Conservation (phyloP, 2,329 filamentous ascomycete species). For the Rhynchosporium secalis region DNA sequence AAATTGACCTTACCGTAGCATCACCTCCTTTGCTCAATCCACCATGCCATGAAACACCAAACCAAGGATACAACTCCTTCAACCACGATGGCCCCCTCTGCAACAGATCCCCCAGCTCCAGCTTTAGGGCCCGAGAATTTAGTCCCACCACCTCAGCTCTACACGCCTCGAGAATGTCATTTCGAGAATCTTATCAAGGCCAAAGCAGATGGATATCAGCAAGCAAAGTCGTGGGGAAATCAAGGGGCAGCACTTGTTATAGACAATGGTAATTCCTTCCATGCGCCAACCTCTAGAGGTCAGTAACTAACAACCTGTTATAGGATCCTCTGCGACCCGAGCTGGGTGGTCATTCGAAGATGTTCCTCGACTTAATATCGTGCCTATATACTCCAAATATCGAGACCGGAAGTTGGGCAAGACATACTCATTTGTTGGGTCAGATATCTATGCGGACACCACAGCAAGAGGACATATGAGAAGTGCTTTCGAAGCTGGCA, state of each 20-base stretch:
- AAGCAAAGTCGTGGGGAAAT: conserved; percentile 56
- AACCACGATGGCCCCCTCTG: conserved; percentile 39
- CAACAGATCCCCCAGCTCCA: conserved; percentile 34
- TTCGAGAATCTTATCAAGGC: conserved; percentile 58
- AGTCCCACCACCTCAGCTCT: conserved; percentile 55
- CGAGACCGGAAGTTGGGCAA: conserved; percentile 90
- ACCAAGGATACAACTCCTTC: conserved; percentile 8
- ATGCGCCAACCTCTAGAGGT: conserved; percentile 19
- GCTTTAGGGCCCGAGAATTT: conserved; percentile 48
- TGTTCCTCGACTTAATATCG: conserved; percentile 74
- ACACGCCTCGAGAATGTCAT: conserved; percentile 60
- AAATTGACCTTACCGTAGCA: background rate
- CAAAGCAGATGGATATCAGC: conserved; percentile 63
- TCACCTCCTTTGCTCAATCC: conserved; percentile 46
- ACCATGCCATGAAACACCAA: conserved; percentile 49
- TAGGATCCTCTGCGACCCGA: conserved; percentile 84
- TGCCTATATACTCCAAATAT: conserved; percentile 92
- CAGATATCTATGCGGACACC: conserved; percentile 92
- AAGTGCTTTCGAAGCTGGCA: conserved; percentile 86
- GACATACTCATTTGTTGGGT: conserved; percentile 88
- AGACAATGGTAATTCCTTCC: conserved; percentile 76
- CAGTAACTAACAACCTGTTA: conserved; percentile 24
- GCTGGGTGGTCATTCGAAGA: conserved; percentile 95
- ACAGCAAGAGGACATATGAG: conserved; percentile 88
- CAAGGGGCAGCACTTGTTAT: conserved; percentile 83